Percentiles rank a stretch among this genome's conserved stretches.
Evolutionary conservation across 2,329 filamentous ascomycete genomes (phyloP).

Genomic region (Aureobasidium sp.): DNA sequence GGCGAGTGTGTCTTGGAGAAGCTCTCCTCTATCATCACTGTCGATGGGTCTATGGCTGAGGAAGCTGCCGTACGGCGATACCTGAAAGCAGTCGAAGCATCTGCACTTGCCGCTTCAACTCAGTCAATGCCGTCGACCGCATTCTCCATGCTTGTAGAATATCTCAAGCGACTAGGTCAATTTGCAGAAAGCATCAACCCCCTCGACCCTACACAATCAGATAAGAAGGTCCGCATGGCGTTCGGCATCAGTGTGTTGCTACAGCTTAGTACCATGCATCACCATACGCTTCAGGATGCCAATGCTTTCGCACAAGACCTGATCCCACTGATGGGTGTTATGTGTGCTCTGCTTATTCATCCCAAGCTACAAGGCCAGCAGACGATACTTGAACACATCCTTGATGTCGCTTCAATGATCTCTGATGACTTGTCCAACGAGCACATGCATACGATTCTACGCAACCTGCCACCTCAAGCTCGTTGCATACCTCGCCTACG

Average conservation of each 20-base stretch:
- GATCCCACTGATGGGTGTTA: constrained; percentile 13
- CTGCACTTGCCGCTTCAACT: not conserved
- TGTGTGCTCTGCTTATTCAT: constrained; percentile 31
- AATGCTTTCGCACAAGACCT: not conserved
- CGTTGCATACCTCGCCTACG: constrained; percentile 27
- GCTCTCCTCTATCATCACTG: not conserved
- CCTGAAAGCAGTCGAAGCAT: constrained; percentile 2
- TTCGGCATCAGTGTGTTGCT: constrained; percentile 27
- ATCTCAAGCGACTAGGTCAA: not conserved
- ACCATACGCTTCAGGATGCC: constrained; percentile 15
- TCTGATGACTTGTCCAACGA: constrained; percentile 34
- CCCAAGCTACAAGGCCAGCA: constrained; percentile 28
- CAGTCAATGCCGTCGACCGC: not conserved
- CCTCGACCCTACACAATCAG: not conserved
- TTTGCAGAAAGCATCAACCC: constrained; percentile 3
- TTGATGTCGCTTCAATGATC: constrained; percentile 34
- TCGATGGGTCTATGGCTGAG: not conserved
- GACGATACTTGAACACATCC: constrained; percentile 30
- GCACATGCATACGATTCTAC: constrained; percentile 23
- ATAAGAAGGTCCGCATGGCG: not conserved
- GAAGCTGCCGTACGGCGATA: constrained; percentile 1
- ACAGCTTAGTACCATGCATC: constrained; percentile 32
- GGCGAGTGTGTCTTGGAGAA: not conserved
- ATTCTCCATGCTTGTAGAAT: not conserved
- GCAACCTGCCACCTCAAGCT: constrained; percentile 19